Evolutionary conservation across 2,329 filamentous ascomycete genomes (phyloP), one percentile per base, ranked within the genome.

Genomic region (Monosporascus sp.): DNA sequence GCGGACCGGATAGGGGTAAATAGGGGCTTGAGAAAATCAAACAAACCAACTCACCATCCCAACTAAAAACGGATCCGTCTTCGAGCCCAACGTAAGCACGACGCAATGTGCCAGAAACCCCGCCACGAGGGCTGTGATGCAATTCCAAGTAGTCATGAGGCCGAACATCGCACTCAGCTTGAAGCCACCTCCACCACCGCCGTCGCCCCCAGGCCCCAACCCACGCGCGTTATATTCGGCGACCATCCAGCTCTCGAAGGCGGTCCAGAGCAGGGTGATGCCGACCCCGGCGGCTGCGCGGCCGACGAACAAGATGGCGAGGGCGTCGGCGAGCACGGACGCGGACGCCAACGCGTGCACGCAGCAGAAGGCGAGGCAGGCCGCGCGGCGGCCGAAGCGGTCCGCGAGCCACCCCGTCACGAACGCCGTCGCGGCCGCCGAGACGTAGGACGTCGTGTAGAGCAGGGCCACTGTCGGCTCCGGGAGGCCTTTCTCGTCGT

Each of bases 241-340:
- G 27, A 85, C 76, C 72, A 85, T 79, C 81, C 81, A 85, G 59
- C 77, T 80, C 64, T 85, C 81, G 57, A 84, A 83, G 5, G 76
- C 78, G 44, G 75, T 81, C 69, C 80, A 84, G 31, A 85, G 71
- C 41, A 85, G 65, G 25, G 79, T 82, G 36, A 80, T 79, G 27
- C 75, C 77, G 46, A 84, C 55, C 0, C 82, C 82, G 22, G 79
- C 80, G 4, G 83, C 71, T 1, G 79, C 64, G 48, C 82, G 72
- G 14, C 82, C 82, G 1, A 73, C 51, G 50, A 82, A 77, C 5
- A 86, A 68, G 11, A 80, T 50, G 5, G 67, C 63, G 1, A 75
- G 52, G 53, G 57, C 7, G 44, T 59, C 57, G 47, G 71, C 72
- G 25, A 77, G 67, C 6, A 77, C 74, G 4, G 75, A 74, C 5